phyloP scores from a whole-genome alignment of 345 rosid species.

The Populus deltoides region DNA sequence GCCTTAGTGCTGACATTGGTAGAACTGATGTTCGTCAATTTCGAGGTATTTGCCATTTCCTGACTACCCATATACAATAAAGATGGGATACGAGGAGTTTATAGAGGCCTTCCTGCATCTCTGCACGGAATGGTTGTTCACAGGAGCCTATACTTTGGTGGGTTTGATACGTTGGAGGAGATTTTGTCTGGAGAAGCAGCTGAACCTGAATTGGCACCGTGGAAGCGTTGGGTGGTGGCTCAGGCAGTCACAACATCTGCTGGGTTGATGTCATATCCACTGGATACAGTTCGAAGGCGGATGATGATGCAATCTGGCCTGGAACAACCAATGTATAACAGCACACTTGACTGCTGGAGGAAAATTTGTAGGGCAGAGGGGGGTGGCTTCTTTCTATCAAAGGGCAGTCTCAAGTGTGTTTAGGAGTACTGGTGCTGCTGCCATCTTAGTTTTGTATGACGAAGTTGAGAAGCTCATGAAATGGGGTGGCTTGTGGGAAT shows the following conservation, averaged over 20 bases:
- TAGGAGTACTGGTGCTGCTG: slow-evolving; percentile 89
- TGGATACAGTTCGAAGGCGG: slow-evolving; percentile 85
- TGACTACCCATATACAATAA: slow-evolving; percentile 62
- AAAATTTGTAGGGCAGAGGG: slow-evolving; percentile 72
- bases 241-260: slow-evolving; percentile 88
- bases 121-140: slow-evolving; percentile 84
- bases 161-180: slow-evolving; percentile 89
- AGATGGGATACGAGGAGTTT: slow-evolving; percentile 80
- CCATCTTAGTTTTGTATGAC: slow-evolving; percentile 81
- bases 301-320: slow-evolving; percentile 98
- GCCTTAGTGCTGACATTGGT: slow-evolving; percentile 87
- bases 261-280: slow-evolving; percentile 78
- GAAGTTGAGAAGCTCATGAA: slow-evolving; percentile 83
- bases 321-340: slow-evolving; percentile 62
- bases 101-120: slow-evolving; percentile 90
- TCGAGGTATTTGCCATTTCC: slow-evolving; percentile 76
- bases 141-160: slow-evolving; percentile 85
- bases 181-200: slow-evolving; percentile 52
- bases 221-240: slow-evolving; percentile 88
- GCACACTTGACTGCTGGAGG: slow-evolving; percentile 81
- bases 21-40: slow-evolving; percentile 78
- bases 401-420: slow-evolving; percentile 85
- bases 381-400: slow-evolving; percentile 75
- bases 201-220: slow-evolving; percentile 54
- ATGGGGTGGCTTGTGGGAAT: slow-evolving; percentile 57